Percentiles rank a stretch among this genome's conserved stretches.
Evolutionary conservation across 208 protist genomes (phyloP).

Genomic region (Leishmania tarentolae): DNA sequence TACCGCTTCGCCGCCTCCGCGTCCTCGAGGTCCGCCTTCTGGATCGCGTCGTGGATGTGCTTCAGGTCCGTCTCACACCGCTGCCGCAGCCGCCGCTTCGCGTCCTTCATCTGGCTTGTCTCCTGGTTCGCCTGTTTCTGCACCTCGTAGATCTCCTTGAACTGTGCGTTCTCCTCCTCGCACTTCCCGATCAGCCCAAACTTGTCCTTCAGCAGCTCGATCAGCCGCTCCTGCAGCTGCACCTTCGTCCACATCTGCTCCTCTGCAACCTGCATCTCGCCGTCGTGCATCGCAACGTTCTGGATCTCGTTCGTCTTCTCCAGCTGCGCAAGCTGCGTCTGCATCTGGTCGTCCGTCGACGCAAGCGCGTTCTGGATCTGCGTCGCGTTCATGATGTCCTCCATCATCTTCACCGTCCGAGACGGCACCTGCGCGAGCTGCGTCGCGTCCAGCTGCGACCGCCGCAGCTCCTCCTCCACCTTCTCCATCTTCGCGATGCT

Average conservation of each 20-base stretch:
- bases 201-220: constrained; percentile 81
- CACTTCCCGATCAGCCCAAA: constrained; percentile 72
- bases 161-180: constrained; percentile 79
- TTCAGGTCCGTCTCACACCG: constrained; percentile 77
- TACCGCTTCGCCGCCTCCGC: constrained; percentile 82
- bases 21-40: constrained; percentile 82
- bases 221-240: constrained; percentile 80
- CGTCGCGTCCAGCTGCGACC: constrained; percentile 68
- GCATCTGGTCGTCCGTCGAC: constrained; percentile 78
- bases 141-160: constrained; percentile 78
- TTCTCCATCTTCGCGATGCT: constrained; percentile 82
- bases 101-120: constrained; percentile 80
- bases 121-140: constrained; percentile 84
- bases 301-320: constrained; percentile 84
- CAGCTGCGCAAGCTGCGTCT: constrained; percentile 77
- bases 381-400: constrained; percentile 85
- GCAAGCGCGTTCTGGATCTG: constrained; percentile 77
- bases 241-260: constrained; percentile 88
- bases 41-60: constrained; percentile 77
- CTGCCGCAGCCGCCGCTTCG: constrained; percentile 75
- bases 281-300: constrained; percentile 80
- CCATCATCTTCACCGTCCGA: constrained; percentile 67
- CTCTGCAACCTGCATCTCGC: constrained; percentile 85
- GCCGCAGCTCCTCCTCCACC: constrained; percentile 72
- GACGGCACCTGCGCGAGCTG: constrained; percentile 70